Percentiles rank a stretch among this genome's conserved stretches.
phyloP scores from a whole-genome alignment of 2,329 filamentous ascomycete species.

The Diaporthe helianthi region DNA sequence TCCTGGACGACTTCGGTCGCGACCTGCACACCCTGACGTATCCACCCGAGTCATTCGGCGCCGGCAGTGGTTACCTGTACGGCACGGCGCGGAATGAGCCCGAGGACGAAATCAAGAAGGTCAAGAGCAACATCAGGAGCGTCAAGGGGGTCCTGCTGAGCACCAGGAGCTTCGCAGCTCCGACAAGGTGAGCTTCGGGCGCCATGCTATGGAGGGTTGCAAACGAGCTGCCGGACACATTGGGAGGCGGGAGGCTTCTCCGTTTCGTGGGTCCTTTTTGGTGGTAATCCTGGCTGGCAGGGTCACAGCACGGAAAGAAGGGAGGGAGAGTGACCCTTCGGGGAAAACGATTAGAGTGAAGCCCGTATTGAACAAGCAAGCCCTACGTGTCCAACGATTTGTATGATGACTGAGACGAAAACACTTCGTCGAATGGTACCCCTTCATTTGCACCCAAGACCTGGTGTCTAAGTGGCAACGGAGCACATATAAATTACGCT shows the following conservation, averaged over 20 bases:
- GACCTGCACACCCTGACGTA: slow-evolving; percentile 70
- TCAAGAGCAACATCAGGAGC: slow-evolving; percentile 77
- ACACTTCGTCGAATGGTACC: slow-evolving; percentile 13
- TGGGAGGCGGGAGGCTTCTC: neutral
- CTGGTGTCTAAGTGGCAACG: neutral
- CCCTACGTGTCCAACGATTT: neutral
- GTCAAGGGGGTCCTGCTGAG: slow-evolving; percentile 82
- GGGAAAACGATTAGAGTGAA: neutral
- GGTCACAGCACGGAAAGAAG: neutral
- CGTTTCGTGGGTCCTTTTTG: no score
- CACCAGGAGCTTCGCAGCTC: slow-evolving; percentile 73
- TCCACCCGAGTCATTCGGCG: slow-evolving; percentile 46
- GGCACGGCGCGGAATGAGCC: slow-evolving; percentile 57
- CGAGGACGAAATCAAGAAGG: slow-evolving; percentile 74
- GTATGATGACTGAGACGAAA: slow-evolving; percentile 11
- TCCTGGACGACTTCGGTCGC: slow-evolving; percentile 65
- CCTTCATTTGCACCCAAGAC: neutral
- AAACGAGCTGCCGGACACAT: neutral
- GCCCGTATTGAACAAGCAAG: neutral
- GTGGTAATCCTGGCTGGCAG: neutral
- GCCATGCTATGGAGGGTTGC: neutral
- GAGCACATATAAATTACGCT: neutral
- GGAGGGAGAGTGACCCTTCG: neutral
- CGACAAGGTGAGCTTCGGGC: slow-evolving; percentile 40
- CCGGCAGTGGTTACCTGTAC: slow-evolving; percentile 50